A percentile compares a stretch with the other conserved stretches of the same genome.
Evolutionary conservation across 805 yeast species (phyloP).

Genomic region (Teunomyces kruisii): DNA sequence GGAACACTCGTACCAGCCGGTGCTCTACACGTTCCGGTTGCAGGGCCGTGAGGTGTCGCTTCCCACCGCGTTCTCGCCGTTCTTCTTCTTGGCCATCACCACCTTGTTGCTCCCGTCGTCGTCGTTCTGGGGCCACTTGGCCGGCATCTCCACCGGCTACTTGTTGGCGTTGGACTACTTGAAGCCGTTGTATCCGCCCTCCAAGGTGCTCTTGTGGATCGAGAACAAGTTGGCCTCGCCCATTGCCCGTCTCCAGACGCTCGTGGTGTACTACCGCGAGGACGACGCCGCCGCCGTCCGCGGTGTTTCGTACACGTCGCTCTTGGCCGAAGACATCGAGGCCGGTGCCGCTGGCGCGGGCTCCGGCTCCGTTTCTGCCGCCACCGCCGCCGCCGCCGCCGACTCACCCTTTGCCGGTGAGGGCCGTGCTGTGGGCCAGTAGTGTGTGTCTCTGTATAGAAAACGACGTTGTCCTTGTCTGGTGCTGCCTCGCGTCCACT

Average conservation of each 20-base stretch:
- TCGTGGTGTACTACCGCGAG: conserved; percentile 60
- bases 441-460: not conserved
- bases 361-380: too few species aligned
- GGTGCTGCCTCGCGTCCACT: too few species aligned
- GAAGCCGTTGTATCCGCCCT: conserved; percentile 62
- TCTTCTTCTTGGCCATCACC: conserved; percentile 46
- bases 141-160: conserved; percentile 68
- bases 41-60: conserved; percentile 42
- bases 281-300: conserved; percentile 53
- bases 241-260: conserved; percentile 54
- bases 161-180: conserved; percentile 58
- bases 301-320: conserved; percentile 28
- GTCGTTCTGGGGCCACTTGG: conserved; percentile 71
- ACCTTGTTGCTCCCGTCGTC: conserved; percentile 61
- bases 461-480: too few species aligned
- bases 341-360: conserved; percentile 3
- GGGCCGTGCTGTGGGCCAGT: conserved; percentile 21
- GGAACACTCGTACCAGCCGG: conserved; percentile 40
- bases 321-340: conserved; percentile 26
- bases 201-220: conserved; percentile 60
- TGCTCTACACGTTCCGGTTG: conserved; percentile 28
- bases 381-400: not conserved
- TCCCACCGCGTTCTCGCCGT: conserved; percentile 63
- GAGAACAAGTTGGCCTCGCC: conserved; percentile 53
- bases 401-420: conserved; percentile 15